Base-by-base conservation (phyloP, 768 basidiomycete genomes). In the Cubamyces lactineus region DNA sequence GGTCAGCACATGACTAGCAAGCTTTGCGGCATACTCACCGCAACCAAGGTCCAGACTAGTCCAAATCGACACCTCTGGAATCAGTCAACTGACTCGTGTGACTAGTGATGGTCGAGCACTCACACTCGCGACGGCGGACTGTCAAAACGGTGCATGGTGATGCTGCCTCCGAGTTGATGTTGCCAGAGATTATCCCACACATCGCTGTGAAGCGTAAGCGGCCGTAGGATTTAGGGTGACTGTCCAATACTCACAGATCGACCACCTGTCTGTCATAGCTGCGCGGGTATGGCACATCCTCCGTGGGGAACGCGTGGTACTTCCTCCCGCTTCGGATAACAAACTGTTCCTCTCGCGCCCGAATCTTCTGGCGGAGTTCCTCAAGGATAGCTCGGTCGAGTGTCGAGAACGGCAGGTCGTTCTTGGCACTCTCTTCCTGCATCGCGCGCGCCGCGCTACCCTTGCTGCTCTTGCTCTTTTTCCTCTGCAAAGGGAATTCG, bases 31-130 rank as follows among this genome's bases (percentile, higher is more conserved):
- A 24, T 9, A 76, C 83, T 69, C 65, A 87, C 87, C 89, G 68
- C 89, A 91, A 11, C 89, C 90, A 47, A 92, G 74, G 66, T 92
- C 90, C 28, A 92, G 76, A 38, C 87, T 86, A 66, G 30, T 65
- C 67, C 51, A 34, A 34, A 34, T 34, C 34, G 34, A 34, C 39
- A 54, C 41, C 12, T 42, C 53, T n/a, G n/a, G 46, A 54, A 62
- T 57, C 24, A 56, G 62, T 7, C 15, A 8, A 16, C 30, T 13
- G 23, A 53, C 13, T 23, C 61, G 57, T 53, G 63, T 30, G 54
- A 42, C 49, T 30, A 24, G 34, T 4, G 19, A 11, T 8, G 26
- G 47, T 63, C 42, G 53, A 17, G 40, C 3, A 79, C 82, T 69
- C 74, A 88, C 86, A 88, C 87, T 80, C 80, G 83, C 2, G 75